A percentile compares a stretch with the other conserved stretches of the same genome.
Conservation (phyloP, 768 basidiomycete genomes). For the Asterophora lycoperdoides region DNA sequence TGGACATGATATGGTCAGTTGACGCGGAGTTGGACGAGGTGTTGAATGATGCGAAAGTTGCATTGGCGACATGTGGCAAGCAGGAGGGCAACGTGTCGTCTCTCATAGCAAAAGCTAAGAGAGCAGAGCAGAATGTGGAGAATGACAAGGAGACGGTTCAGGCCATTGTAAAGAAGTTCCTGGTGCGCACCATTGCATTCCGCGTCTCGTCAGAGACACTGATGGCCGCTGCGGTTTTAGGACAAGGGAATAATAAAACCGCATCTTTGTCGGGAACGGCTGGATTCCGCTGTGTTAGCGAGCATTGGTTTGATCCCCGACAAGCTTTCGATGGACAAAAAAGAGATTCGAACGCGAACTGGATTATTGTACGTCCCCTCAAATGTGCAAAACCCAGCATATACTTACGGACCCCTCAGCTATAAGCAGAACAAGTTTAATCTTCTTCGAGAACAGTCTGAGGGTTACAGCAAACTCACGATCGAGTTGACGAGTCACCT, state of each 20-base stretch:
- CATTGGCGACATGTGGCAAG: slow-evolving; percentile 34
- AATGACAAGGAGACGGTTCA: slow-evolving; percentile 60
- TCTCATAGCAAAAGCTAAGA: slow-evolving; percentile 34
- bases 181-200: slow-evolving; percentile 39
- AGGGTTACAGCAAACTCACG: slow-evolving; percentile 92
- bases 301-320: slow-evolving; percentile 68
- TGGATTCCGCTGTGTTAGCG: slow-evolving; percentile 63
- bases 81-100: slow-evolving; percentile 21
- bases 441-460: slow-evolving; percentile 92
- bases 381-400: background rate
- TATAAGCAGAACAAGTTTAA: slow-evolving; percentile 99
- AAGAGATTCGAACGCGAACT: slow-evolving; percentile 76
- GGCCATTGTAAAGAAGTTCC: slow-evolving; percentile 52
- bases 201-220: background rate
- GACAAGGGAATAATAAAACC: slow-evolving; percentile 52
- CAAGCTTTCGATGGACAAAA: slow-evolving; percentile 63
- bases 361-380: slow-evolving; percentile 65
- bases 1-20: slow-evolving; percentile 80
- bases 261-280: slow-evolving; percentile 64
- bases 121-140: slow-evolving; percentile 51
- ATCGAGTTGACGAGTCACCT: slow-evolving; percentile 77
- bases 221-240: slow-evolving; percentile 34
- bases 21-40: slow-evolving; percentile 76
- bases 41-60: slow-evolving; percentile 47
- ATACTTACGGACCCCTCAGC: slow-evolving; percentile 34